Evolutionary conservation across 176 grass and related monocot species (phyloP).

Genomic region (Triticum timopheevii): DNA sequence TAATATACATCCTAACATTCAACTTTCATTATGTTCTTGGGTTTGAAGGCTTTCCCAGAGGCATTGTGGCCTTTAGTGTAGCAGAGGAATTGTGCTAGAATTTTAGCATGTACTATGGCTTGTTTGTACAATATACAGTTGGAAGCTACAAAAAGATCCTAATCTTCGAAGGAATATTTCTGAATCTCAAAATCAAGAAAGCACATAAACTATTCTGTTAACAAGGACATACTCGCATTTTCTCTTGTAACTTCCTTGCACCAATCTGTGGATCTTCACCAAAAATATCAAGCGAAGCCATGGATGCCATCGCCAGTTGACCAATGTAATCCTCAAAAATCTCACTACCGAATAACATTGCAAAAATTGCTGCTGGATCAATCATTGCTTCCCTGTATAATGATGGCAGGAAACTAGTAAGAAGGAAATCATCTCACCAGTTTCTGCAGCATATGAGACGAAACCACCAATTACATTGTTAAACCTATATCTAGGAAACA

Average conservation of each 20-base stretch:
- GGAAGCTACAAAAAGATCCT: not conserved
- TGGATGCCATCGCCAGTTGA: slow-evolving; percentile 71
- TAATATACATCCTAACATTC: not conserved
- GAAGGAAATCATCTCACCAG: slow-evolving; percentile 15
- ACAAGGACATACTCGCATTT: slow-evolving; percentile 52
- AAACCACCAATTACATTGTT: slow-evolving; percentile 33
- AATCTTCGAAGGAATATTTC: slow-evolving; percentile 11
- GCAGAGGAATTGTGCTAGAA: not conserved
- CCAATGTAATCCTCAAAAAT: slow-evolving; percentile 86
- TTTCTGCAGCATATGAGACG: not conserved
- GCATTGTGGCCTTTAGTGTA: not conserved
- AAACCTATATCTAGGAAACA: slow-evolving; percentile 44
- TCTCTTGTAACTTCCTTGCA: slow-evolving; percentile 62
- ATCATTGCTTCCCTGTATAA: slow-evolving; percentile 71
- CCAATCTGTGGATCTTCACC: slow-evolving; percentile 54
- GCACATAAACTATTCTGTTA: slow-evolving; percentile 2
- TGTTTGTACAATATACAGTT: not conserved
- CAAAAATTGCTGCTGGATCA: slow-evolving; percentile 85
- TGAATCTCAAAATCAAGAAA: slow-evolving; percentile 12
- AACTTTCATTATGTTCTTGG: not conserved
- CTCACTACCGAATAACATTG: slow-evolving; percentile 84
- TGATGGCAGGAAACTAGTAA: slow-evolving; percentile 31
- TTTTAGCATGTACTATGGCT: not conserved
- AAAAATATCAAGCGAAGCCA: slow-evolving; percentile 55
- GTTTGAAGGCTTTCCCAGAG: not conserved